Evolutionary conservation across 1,284 basidiomycete species (phyloP), one percentile per base, ranked within the genome.

Genomic region (Athelia sp.): DNA sequence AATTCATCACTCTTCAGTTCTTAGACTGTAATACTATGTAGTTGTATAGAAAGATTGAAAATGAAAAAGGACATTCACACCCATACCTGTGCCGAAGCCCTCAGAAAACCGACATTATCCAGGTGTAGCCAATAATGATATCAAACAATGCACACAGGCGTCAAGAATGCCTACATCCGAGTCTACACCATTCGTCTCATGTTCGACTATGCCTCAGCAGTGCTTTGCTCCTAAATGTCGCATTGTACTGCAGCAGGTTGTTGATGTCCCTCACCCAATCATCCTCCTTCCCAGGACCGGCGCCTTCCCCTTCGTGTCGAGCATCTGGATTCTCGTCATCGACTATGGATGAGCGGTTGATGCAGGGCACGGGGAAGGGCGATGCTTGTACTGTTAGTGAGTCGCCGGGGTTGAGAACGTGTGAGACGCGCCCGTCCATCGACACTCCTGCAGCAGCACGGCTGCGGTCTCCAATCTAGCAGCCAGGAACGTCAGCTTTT

Each of bases 261-360:
- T 98, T 98, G 69, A 98, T 97, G 65, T 98, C 96, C 52, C 90
- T 75, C 19, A 98, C 93, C 95, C 95, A 98, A 59, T 93, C 91
- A 57, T 94, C 90, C 58, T 92, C 91, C 58, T 89, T 89, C 6
- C 90, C 89, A 1, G 88, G 82, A 22, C 74, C 71, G 22, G 78
- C 81, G 19, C 81, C 81, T 64, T 81, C 77, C 43, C 63, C 53
- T 57, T 70, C 52, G 62, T 45, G 26, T 53, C 49, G 51, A 23
- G 49, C 55, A 45, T 72, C 62, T 29, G 26, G 26, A 29, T 29
- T 4, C 32, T 64, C 68, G 18, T 66, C 74, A 43, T 82, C 79
- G 1, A 76, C 72, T 52, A 90, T 85, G 2, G 87, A 86, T 17
- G 87, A 87, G 21, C 90, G 76, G 59, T 91, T 93, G 60, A 95